These are phyloP conservation scores for Filobasidium floriforme DNA, from an alignment of 768 basidiomycete species.

Conservation along the genomic window DNA sequence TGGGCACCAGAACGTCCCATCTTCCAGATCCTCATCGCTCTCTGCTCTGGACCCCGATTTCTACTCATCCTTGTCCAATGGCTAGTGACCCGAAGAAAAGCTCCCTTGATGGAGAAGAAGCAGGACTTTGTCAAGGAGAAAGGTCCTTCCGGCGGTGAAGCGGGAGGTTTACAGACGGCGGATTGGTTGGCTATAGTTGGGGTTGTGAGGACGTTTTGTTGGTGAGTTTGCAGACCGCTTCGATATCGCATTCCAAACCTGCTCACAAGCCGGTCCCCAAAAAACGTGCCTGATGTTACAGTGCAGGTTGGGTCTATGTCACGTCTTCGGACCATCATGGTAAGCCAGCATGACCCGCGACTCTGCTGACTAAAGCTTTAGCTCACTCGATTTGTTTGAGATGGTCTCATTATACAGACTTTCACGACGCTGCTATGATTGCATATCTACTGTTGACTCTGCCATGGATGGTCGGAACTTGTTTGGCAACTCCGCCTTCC, in stretches of 20 bases:
- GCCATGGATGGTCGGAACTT: conserved; percentile 80
- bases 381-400: background rate
- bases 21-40: conserved; percentile 79
- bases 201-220: conserved; percentile 64
- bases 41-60: conserved; percentile 72
- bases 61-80: conserved; percentile 40
- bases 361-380: background rate
- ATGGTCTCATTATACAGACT: conserved; percentile 49
- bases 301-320: conserved; percentile 84
- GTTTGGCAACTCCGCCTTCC: conserved; percentile 52
- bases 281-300: conserved; percentile 7
- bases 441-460: conserved; percentile 72
- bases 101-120: background rate
- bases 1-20: conserved; percentile 70
- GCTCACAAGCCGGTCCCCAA: background rate
- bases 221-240: conserved; percentile 40
- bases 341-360: conserved; percentile 13
- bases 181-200: conserved; percentile 57
- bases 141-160: background rate
- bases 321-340: conserved; percentile 69
- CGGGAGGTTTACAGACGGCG: conserved; percentile 33
- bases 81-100: conserved; percentile 23
- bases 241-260: background rate
- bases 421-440: conserved; percentile 83
- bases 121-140: conserved; percentile 7